phyloP scores from a whole-genome alignment of 306 rosid genomes.

The Hippophae gyantsensis region DNA sequence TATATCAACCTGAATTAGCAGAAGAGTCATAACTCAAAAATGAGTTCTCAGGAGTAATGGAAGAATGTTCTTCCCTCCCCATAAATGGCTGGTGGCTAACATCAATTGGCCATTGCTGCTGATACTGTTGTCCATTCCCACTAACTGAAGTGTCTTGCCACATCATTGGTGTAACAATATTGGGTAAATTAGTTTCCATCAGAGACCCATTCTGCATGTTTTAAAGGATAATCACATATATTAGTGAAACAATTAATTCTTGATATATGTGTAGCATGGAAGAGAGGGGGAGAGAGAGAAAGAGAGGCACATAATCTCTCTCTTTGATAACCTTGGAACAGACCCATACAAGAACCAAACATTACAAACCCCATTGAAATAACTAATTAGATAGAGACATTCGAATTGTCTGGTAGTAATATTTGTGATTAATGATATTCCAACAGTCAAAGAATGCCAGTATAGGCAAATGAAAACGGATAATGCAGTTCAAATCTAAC shows the following conservation, averaged over 20 bases:
- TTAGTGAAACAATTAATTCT: slow-evolving; percentile 1
- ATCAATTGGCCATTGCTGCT: slow-evolving; percentile 61
- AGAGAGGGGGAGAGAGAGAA: background rate
- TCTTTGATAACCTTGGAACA: background rate
- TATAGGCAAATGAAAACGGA: background rate
- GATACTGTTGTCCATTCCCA: slow-evolving; percentile 66
- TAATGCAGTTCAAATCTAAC: slow-evolving; percentile 7
- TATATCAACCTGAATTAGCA: slow-evolving; percentile 65
- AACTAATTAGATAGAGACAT: slow-evolving; percentile 9
- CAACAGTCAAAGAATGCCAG: background rate
- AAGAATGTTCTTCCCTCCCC: slow-evolving; percentile 68
- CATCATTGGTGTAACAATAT: slow-evolving; percentile 41
- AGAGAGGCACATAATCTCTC: background rate
- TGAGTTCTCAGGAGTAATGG: slow-evolving; percentile 67
- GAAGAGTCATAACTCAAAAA: slow-evolving; percentile 64
- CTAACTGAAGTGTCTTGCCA: slow-evolving; percentile 59
- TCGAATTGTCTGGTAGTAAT: slow-evolving; percentile 5
- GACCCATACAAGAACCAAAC: slow-evolving; percentile 6
- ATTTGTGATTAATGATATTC: slow-evolving; percentile 1
- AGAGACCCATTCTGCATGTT: slow-evolving; percentile 49
- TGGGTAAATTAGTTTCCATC: slow-evolving; percentile 47
- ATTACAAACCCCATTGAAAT: slow-evolving; percentile 6
- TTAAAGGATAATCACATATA: background rate
- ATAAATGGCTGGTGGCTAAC: slow-evolving; percentile 49
- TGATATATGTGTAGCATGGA: too few relatives aligned